A percentile compares a stretch with the other conserved stretches of the same genome.
phyloP scores from a whole-genome alignment of 805 yeast genomes.

The Kodamaea neixiangensis region DNA sequence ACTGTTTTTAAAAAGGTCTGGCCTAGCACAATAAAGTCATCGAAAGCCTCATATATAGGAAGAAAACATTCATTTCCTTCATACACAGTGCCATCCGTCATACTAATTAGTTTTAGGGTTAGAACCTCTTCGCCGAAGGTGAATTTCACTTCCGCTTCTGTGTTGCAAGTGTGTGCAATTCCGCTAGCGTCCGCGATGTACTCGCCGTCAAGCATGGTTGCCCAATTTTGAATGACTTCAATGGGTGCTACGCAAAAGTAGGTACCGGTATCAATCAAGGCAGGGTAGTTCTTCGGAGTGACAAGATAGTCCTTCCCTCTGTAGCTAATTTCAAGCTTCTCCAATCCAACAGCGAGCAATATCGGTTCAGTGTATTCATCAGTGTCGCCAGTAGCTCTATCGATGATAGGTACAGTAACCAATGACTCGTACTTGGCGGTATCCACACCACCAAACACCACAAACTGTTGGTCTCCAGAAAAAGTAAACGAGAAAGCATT shows the following conservation, averaged over 20 bases:
- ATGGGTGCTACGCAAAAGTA: conserved; percentile 9
- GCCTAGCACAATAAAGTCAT: conserved; percentile 4
- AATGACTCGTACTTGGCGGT: conserved; percentile 11
- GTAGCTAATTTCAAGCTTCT: conserved; percentile 5
- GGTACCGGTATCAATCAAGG: conserved; percentile 11
- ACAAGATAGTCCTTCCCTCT: conserved; percentile 2
- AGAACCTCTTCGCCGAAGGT: conserved; percentile 1
- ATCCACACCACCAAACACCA: conserved; percentile 10
- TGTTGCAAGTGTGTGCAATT: neutral
- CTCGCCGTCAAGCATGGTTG: neutral
- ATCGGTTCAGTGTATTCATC: conserved; percentile 8
- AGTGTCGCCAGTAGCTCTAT: conserved; percentile 10
- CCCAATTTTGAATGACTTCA: conserved; percentile 8
- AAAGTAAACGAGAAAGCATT: neutral
- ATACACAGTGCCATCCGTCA: neutral
- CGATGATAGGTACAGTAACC: conserved; percentile 11
- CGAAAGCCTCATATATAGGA: neutral
- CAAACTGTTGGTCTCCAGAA: neutral
- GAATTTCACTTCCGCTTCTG: neutral
- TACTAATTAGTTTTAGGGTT: neutral
- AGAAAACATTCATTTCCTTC: conserved; percentile 1
- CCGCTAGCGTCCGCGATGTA: neutral
- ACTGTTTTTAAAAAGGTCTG: conserved; percentile 4
- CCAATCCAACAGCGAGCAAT: conserved; percentile 13
- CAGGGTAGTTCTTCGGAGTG: conserved; percentile 10